phyloP scores from a whole-genome alignment of 805 yeast species.

The Spathaspora sp. region DNA sequence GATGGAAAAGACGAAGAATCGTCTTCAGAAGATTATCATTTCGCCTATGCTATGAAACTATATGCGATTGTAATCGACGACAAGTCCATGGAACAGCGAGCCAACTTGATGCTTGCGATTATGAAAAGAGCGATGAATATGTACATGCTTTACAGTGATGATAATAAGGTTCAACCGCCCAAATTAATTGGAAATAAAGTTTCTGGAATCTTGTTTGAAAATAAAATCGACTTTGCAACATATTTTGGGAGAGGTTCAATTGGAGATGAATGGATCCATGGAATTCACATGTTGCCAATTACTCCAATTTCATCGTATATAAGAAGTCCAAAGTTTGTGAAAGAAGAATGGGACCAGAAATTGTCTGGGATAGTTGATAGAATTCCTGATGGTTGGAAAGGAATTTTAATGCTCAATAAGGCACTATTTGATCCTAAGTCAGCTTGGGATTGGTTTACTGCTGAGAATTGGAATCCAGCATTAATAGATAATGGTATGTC shows the following conservation, averaged over 20 bases:
- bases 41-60: conserved; percentile 62
- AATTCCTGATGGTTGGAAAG: conserved; percentile 69
- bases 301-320: conserved; percentile 65
- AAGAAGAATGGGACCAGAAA: conserved; percentile 61
- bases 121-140: conserved; percentile 50
- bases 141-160: conserved; percentile 53
- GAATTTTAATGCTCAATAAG: conserved; percentile 65
- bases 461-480: conserved; percentile 46
- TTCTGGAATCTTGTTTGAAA: conserved; percentile 71
- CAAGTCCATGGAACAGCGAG: conserved; percentile 47
- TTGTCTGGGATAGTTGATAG: conserved; percentile 41
- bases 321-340: conserved; percentile 49
- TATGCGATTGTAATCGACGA: conserved; percentile 60
- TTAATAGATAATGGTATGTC: conserved; percentile 83
- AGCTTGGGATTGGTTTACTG: conserved; percentile 43
- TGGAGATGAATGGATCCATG: conserved; percentile 64
- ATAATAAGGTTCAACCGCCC: conserved; percentile 54
- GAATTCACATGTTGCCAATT: conserved; percentile 74
- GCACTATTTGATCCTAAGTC: conserved; percentile 67
- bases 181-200: conserved; percentile 60
- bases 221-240: conserved; percentile 69
- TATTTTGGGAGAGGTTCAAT: conserved; percentile 66
- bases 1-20: conserved; percentile 80
- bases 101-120: conserved; percentile 59
- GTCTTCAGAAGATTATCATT: conserved; percentile 70